Percentiles rank a stretch among this genome's conserved stretches.
These are phyloP conservation scores for Blastobotrys ciferrii DNA, from an alignment of 1,139 yeast genomes.

Conservation along the genomic window DNA sequence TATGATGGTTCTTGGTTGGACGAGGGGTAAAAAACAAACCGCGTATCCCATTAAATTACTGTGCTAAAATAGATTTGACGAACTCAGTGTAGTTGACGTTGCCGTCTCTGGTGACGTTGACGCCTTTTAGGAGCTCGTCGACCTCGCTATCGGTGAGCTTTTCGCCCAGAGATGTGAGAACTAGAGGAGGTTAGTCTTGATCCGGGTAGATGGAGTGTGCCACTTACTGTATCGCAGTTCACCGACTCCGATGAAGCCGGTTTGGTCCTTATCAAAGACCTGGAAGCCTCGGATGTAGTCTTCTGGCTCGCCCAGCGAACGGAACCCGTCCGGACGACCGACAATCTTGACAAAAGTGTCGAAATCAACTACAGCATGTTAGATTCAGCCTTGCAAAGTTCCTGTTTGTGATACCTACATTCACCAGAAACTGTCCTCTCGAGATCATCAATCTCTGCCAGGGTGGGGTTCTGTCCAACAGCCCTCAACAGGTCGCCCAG, in stretches of 20 bases:
- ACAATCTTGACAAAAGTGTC: slow-evolving; percentile 76
- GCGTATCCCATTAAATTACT: slow-evolving; percentile 41
- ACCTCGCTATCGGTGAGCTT: slow-evolving; percentile 87
- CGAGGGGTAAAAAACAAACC: too few relatives aligned
- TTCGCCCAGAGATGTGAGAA: slow-evolving; percentile 91
- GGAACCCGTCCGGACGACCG: slow-evolving; percentile 87
- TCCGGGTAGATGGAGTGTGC: not conserved
- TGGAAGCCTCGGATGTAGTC: slow-evolving; percentile 97
- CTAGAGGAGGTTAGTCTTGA: slow-evolving; percentile 16
- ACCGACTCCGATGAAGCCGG: slow-evolving; percentile 96
- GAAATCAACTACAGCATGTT: slow-evolving; percentile 49
- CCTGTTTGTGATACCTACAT: slow-evolving; percentile 26
- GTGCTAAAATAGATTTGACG: slow-evolving; percentile 90
- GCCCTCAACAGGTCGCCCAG: slow-evolving; percentile 94
- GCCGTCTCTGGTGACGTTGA: slow-evolving; percentile 89
- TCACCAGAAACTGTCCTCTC: slow-evolving; percentile 47
- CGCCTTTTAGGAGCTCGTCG: slow-evolving; percentile 93
- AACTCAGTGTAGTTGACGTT: slow-evolving; percentile 87
- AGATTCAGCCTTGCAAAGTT: slow-evolving; percentile 13
- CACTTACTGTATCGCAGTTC: slow-evolving; percentile 72
- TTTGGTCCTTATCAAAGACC: slow-evolving; percentile 92
- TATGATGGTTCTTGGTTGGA: too few relatives aligned
- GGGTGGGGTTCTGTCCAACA: slow-evolving; percentile 96
- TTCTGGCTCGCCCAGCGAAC: slow-evolving; percentile 88
- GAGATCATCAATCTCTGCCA: slow-evolving; percentile 78